These are phyloP conservation scores for Phoenix roebelenii DNA, from an alignment of 176 grass and related monocot genomes.

Conservation along the genomic window DNA sequence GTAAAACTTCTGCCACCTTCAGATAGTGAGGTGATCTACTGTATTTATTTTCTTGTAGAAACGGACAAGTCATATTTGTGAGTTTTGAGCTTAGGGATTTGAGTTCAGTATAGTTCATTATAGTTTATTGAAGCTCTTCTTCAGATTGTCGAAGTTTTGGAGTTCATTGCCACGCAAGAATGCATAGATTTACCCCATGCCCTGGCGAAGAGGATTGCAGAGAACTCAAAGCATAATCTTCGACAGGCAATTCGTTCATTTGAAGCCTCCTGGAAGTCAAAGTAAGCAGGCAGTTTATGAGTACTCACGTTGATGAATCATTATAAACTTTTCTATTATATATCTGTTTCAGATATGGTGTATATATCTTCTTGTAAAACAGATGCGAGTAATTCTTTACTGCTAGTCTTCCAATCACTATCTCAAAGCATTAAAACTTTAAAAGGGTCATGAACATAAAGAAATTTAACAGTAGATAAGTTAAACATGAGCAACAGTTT, in stretches of 20 bases:
- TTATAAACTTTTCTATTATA: too few species aligned
- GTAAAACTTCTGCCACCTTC: constrained; percentile 53
- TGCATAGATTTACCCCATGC: constrained; percentile 38
- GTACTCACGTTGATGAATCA: too few species aligned
- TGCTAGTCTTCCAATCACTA: too few species aligned
- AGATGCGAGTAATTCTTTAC: too few species aligned
- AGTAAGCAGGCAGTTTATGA: constrained; percentile 24
- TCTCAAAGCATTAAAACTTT: too few species aligned
- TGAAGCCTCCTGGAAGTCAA: constrained; percentile 57
- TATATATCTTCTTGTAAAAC: too few species aligned
- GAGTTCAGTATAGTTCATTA: not conserved
- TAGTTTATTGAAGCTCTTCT: constrained; percentile 3
- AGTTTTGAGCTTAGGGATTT: constrained; percentile 2
- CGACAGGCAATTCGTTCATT: constrained; percentile 69
- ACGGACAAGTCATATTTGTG: not conserved
- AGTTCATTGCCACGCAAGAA: constrained; percentile 51
- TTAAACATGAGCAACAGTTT: too few species aligned
- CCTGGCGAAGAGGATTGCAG: constrained; percentile 44
- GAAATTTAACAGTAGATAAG: too few species aligned
- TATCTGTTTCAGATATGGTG: too few species aligned
- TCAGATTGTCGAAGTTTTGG: constrained; percentile 56
- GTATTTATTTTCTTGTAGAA: not conserved
- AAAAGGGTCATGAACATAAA: too few species aligned
- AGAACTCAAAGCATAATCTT: constrained; percentile 43
- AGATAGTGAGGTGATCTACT: constrained; percentile 29